phyloP scores from a whole-genome alignment of 345 rosid species.

The Psidium friedrichsthalianum region DNA sequence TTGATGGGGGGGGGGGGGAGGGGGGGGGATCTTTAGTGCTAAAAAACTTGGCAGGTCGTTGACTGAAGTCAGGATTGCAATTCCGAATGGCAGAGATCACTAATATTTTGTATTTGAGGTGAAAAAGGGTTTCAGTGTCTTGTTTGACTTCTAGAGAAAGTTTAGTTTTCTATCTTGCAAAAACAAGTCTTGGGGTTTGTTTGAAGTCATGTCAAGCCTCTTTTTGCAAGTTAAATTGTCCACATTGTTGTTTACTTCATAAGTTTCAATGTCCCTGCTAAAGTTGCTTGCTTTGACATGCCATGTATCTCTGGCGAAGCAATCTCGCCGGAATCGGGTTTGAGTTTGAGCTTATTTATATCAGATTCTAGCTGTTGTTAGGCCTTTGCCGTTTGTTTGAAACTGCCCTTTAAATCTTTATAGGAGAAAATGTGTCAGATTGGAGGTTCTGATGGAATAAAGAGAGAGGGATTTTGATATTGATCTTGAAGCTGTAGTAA shows the following conservation, averaged over 20 bases:
- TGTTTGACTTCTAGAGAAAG: background rate
- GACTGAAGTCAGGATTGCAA: slow-evolving; percentile 1
- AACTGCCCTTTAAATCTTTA: slow-evolving; percentile 1
- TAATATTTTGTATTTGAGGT: background rate
- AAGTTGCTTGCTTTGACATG: slow-evolving; percentile 5
- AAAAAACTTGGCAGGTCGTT: background rate
- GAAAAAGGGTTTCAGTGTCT: background rate
- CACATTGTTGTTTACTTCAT: slow-evolving; percentile 3
- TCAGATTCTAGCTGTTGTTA: background rate
- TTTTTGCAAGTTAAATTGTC: slow-evolving; percentile 6
- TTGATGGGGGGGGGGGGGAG: too few relatives aligned
- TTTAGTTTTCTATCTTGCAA: background rate
- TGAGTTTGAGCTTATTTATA: background rate
- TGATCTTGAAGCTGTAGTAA: slow-evolving; percentile 58
- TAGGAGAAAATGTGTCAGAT: background rate
- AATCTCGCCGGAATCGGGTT: slow-evolving; percentile 5
- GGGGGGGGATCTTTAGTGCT: too few relatives aligned
- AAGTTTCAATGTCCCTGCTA: slow-evolving; percentile 4
- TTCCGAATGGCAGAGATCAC: background rate
- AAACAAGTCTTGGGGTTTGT: background rate
- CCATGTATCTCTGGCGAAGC: slow-evolving; percentile 1
- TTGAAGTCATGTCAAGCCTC: slow-evolving; percentile 1
- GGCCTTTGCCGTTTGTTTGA: background rate
- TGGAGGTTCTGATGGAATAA: slow-evolving; percentile 18
- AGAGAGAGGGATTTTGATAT: slow-evolving; percentile 30